Evolutionary conservation across 225 moss, liverwort and hornwort species (phyloP).

Genomic region (Physcomitrellopsis africana): DNA sequence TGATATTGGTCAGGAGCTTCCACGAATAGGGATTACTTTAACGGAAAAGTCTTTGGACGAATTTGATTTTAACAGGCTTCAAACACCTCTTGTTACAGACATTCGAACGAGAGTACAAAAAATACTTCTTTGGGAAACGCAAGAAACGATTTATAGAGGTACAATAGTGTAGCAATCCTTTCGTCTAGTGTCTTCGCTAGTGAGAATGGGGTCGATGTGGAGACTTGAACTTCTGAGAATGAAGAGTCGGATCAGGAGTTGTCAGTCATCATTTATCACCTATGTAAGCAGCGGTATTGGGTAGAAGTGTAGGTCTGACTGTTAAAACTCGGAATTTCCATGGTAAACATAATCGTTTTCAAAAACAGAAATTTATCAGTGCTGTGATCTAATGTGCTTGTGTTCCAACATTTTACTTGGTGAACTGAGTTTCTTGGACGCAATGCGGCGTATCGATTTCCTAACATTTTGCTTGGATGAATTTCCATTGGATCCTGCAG

Average conservation of each 20-base stretch:
- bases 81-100: constrained; percentile 32
- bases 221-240: not conserved
- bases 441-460: not conserved
- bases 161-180: not conserved
- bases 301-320: not conserved
- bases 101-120: constrained; percentile 13
- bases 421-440: not conserved
- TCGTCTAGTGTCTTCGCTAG: not conserved
- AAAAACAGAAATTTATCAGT: not conserved
- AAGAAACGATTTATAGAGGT: constrained; percentile 27
- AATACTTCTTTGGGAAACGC: not conserved
- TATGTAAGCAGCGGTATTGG: not conserved
- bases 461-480: constrained; percentile 24
- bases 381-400: not conserved
- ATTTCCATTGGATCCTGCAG: constrained; percentile 24
- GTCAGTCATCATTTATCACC: not conserved
- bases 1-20: not conserved
- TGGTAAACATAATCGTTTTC: not conserved
- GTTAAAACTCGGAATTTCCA: not conserved
- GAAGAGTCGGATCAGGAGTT: not conserved
- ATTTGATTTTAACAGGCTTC: not conserved
- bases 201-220: not conserved
- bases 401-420: not conserved
- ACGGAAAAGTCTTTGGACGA: not conserved
- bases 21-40: not conserved